Conservation (phyloP, 164 flowering plant species). For the Tetrastigma voinierianum region DNA sequence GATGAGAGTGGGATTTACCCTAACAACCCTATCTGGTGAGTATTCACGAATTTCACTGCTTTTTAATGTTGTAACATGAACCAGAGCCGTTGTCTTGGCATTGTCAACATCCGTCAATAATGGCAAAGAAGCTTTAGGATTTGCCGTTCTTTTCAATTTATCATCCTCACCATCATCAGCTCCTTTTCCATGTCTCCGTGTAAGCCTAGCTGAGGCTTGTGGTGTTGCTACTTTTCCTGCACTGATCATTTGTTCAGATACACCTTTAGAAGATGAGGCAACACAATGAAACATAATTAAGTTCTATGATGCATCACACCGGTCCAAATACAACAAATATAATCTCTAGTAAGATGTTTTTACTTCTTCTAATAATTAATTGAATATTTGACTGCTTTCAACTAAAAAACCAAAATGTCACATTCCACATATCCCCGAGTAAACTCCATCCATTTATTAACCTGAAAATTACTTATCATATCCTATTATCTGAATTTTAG, state of each 20-base stretch:
- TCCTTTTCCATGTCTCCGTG: slow-evolving; percentile 23
- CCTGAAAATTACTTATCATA: no score
- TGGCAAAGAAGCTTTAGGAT: slow-evolving; percentile 15
- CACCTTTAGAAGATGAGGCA: background rate
- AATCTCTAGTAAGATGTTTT: no score
- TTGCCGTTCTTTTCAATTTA: slow-evolving; percentile 10
- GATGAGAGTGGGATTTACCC: slow-evolving; percentile 33
- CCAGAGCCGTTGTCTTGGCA: slow-evolving; percentile 12
- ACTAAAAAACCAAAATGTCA: no score
- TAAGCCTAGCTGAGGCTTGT: slow-evolving; percentile 27
- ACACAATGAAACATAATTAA: background rate
- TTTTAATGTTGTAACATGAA: slow-evolving; percentile 35
- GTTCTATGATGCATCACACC: no score
- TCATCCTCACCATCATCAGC: slow-evolving; percentile 17
- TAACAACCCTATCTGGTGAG: slow-evolving; percentile 32
- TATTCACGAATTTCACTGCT: slow-evolving; percentile 26
- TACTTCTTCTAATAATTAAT: no score
- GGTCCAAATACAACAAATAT: no score
- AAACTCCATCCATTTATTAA: no score
- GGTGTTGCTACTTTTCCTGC: slow-evolving; percentile 27
- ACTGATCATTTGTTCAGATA: slow-evolving; percentile 32
- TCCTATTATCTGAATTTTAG: no score
- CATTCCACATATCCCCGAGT: no score
- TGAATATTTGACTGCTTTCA: no score
- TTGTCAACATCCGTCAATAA: slow-evolving; percentile 23